Conservation (phyloP, 2,329 filamentous ascomycete species). For the Pseudogymnoascus sp. region DNA sequence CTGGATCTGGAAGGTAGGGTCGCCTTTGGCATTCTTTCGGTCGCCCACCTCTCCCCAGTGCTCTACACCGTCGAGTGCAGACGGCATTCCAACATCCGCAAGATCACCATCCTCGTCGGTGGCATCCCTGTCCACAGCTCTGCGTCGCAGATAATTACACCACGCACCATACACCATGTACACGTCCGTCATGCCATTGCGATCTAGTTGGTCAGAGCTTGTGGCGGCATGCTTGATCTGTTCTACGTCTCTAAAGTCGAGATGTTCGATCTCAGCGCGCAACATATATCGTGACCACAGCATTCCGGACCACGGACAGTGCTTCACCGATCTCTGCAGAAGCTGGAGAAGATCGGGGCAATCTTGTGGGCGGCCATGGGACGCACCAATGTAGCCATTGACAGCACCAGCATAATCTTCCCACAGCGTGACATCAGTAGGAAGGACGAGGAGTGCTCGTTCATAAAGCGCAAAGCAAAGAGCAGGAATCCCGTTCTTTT, state of each 20-base stretch:
- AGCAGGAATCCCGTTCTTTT: constrained; percentile 41
- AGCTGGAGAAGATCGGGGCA: constrained; percentile 54
- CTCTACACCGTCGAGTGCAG: constrained; percentile 77
- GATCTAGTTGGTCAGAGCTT: constrained; percentile 73
- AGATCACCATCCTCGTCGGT: constrained; percentile 79
- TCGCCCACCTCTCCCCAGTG: constrained; percentile 52
- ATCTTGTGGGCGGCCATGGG: constrained; percentile 24
- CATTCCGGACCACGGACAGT: constrained; percentile 86
- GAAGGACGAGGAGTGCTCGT: constrained; percentile 66
- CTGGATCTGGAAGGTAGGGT: constrained; percentile 81
- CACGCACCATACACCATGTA: constrained; percentile 88
- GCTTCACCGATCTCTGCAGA: constrained; percentile 72
- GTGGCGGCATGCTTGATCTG: constrained; percentile 89
- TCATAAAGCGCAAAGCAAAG: constrained; percentile 64
- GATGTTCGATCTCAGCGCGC: constrained; percentile 68
- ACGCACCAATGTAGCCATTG: constrained; percentile 22
- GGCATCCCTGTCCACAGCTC: constrained; percentile 65
- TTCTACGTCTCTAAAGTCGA: constrained; percentile 73
- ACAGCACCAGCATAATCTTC: constrained; percentile 52
- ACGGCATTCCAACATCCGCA: constrained; percentile 79
- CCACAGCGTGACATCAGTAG: constrained; percentile 69
- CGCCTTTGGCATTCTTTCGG: constrained; percentile 68
- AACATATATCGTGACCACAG: constrained; percentile 88
- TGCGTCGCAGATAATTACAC: constrained; percentile 87
- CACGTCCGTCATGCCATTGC: constrained; percentile 77